Evolutionary conservation across 2,329 filamentous ascomycete genomes (phyloP).

Genomic region (Myriosclerotinia scirpicola): DNA sequence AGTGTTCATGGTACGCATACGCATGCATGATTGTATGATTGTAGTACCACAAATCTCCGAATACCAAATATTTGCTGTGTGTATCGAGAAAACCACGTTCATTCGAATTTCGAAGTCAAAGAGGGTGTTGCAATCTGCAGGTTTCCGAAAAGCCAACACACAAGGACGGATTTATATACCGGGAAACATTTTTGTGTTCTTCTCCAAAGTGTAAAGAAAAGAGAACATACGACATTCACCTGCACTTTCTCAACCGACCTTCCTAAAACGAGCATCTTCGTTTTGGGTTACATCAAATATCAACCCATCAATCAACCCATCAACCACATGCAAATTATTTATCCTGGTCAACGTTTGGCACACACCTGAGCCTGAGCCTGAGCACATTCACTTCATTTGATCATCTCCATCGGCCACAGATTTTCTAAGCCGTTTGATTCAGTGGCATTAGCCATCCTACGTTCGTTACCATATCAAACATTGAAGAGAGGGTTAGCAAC

Average conservation of each 20-base stretch:
- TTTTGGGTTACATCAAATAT: constrained; percentile 11
- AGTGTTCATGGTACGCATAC: background rate
- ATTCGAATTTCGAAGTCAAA: background rate
- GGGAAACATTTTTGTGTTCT: background rate
- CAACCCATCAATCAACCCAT: background rate
- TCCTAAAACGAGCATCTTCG: background rate
- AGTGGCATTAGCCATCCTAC: background rate
- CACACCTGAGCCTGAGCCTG: background rate
- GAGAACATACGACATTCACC: background rate
- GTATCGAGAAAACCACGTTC: constrained; percentile 16
- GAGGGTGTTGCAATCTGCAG: constrained; percentile 22
- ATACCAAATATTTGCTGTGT: background rate
- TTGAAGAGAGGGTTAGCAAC: background rate
- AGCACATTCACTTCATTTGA: background rate
- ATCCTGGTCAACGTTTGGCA: constrained; percentile 6
- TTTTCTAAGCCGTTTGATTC: background rate
- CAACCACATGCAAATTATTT: constrained; percentile 17
- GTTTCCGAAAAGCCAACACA: constrained; percentile 25
- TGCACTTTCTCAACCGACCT: constrained; percentile 1
- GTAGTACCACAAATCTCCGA: constrained; percentile 15
- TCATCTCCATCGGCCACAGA: background rate
- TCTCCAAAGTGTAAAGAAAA: constrained; percentile 3
- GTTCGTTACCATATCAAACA: background rate
- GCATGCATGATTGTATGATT: background rate
- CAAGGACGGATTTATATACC: constrained; percentile 1